A percentile compares a stretch with the other conserved stretches of the same genome.
Conservation (phyloP, 305 asterid species). For the Salvia sclarea region DNA sequence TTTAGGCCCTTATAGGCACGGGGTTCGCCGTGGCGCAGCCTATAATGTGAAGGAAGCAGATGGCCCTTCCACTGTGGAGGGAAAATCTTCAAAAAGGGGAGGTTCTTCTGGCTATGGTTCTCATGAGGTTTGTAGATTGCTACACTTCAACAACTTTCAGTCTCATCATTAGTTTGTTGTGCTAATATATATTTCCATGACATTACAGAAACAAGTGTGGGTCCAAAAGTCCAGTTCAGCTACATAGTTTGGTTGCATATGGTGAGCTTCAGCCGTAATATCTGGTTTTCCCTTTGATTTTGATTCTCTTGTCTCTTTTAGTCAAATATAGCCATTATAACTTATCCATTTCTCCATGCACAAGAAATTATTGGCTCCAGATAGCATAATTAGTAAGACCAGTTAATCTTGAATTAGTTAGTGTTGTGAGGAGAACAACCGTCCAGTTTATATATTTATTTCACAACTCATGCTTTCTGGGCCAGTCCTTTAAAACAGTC, state of each 20-base stretch:
- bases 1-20: conserved; percentile 69
- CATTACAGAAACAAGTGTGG: conserved; percentile 77
- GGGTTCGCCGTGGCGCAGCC: conserved; percentile 70
- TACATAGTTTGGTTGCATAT: conserved; percentile 45
- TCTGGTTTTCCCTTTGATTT: conserved; percentile 22
- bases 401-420: conserved; percentile 2
- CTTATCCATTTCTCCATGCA: conserved; percentile 1
- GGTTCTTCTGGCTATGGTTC: conserved; percentile 54
- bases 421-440: background rate
- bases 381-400: background rate
- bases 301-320: conserved; percentile 5
- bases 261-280: conserved; percentile 40
- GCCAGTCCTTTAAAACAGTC: background rate
- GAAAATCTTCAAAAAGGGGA: conserved; percentile 58
- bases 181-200: conserved; percentile 27
- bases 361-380: background rate
- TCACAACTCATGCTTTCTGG: conserved; percentile 3
- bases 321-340: conserved; percentile 6
- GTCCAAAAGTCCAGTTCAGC: conserved; percentile 79
- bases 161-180: conserved; percentile 16
- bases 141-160: background rate
- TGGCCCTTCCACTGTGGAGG: conserved; percentile 58
- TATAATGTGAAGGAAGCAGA: conserved; percentile 58
- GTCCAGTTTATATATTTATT: background rate
- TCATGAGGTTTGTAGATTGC: conserved; percentile 52